phyloP scores from a whole-genome alignment of 1,284 basidiomycete genomes.

The Ustilago xerochloae region DNA sequence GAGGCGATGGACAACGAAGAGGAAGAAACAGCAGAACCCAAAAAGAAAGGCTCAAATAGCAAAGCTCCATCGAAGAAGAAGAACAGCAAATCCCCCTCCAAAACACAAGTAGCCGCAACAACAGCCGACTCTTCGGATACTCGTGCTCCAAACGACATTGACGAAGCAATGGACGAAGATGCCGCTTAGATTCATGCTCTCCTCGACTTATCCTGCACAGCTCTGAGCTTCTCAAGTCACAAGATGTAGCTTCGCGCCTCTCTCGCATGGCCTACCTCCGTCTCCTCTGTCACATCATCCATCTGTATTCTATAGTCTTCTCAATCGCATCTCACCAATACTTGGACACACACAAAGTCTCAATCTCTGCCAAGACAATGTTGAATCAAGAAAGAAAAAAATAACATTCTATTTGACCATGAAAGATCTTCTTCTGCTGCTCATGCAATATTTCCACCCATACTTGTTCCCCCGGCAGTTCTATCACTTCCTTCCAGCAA shows the following conservation, averaged over 20 bases:
- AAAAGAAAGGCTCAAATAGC: slow-evolving; percentile 15
- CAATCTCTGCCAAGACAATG: neutral
- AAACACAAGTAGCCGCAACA: neutral
- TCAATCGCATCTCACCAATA: neutral
- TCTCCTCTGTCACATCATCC: neutral
- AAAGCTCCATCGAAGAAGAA: slow-evolving; percentile 19
- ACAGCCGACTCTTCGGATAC: neutral
- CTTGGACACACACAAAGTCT: neutral
- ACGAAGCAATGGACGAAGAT: slow-evolving; percentile 31
- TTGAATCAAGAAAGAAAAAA: too few relatives aligned
- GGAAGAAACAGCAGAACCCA: neutral
- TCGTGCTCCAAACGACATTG: neutral
- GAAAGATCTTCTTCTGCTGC: neutral
- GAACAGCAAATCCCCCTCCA: slow-evolving; percentile 21
- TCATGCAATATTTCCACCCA: slow-evolving; percentile 25
- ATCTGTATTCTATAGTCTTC: slow-evolving; percentile 5
- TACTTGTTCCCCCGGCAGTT: slow-evolving; percentile 39
- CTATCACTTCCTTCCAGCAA: slow-evolving; percentile 89
- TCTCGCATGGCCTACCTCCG: too few relatives aligned
- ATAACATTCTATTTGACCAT: slow-evolving; percentile 2
- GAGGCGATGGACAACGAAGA: slow-evolving; percentile 5
- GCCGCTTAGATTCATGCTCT: slow-evolving; percentile 2
- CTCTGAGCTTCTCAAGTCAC: too few relatives aligned
- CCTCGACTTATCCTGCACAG: too few relatives aligned
- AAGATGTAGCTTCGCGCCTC: too few relatives aligned